phyloP scores from a whole-genome alignment of 305 asterid genomes.

The Monarda citriodora region DNA sequence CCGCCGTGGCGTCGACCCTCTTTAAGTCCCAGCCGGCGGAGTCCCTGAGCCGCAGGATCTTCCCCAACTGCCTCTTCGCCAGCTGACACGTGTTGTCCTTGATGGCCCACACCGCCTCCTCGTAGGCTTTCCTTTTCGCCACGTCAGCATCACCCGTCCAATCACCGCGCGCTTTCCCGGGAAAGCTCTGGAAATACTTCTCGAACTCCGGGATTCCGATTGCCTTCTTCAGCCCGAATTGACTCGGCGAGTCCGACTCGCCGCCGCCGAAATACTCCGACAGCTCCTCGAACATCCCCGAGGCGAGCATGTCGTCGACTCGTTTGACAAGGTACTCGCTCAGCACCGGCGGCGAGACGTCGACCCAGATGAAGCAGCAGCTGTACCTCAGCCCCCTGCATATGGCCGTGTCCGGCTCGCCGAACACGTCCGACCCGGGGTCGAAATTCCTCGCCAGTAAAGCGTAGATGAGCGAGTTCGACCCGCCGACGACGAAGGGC shows the following conservation, averaged over 20 bases:
- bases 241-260: slow-evolving; percentile 29
- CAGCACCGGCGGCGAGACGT: slow-evolving; percentile 54
- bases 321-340: slow-evolving; percentile 49
- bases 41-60: slow-evolving; percentile 77
- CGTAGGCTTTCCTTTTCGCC: slow-evolving; percentile 38
- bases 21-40: slow-evolving; percentile 83
- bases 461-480: slow-evolving; percentile 81
- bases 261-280: slow-evolving; percentile 34
- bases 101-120: slow-evolving; percentile 64
- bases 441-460: slow-evolving; percentile 41
- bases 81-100: slow-evolving; percentile 87
- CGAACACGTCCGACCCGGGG: slow-evolving; percentile 50
- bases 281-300: slow-evolving; percentile 81
- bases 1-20: slow-evolving; percentile 79
- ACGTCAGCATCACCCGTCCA: slow-evolving; percentile 18
- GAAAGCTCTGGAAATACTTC: slow-evolving; percentile 36
- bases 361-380: slow-evolving; percentile 89
- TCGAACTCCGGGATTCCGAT: slow-evolving; percentile 88
- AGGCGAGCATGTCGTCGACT: slow-evolving; percentile 81
- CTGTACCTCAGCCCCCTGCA: slow-evolving; percentile 52
- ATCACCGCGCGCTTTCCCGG: slow-evolving; percentile 12
- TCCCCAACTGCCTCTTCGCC: slow-evolving; percentile 64
- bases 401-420: slow-evolving; percentile 24
- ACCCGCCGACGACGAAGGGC: slow-evolving; percentile 90
- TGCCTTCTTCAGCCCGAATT: slow-evolving; percentile 59